These are phyloP conservation scores for Pittosporum tobira DNA, from an alignment of 129 eudicot species.

Conservation along the genomic window DNA sequence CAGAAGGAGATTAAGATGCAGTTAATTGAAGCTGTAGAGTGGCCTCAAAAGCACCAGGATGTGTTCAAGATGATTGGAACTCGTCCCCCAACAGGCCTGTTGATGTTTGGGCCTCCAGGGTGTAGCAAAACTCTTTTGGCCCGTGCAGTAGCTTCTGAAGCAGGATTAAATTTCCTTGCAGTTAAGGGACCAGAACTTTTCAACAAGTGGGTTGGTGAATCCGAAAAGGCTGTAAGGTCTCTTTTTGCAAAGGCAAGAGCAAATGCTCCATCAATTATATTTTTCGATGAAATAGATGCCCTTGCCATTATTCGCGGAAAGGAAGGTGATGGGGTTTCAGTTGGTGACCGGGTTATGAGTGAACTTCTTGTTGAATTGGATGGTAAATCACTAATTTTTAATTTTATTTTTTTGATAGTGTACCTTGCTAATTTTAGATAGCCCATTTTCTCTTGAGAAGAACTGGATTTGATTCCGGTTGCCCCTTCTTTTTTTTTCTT, in stretches of 20 bases:
- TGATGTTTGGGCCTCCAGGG: slow-evolving; percentile 97
- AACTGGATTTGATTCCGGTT: background rate
- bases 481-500: background rate
- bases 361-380: slow-evolving; percentile 95
- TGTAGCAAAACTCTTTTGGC: slow-evolving; percentile 98
- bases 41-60: slow-evolving; percentile 95
- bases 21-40: slow-evolving; percentile 83
- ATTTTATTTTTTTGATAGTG: too few relatives aligned
- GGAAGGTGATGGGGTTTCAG: slow-evolving; percentile 92
- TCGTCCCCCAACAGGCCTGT: slow-evolving; percentile 77
- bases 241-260: slow-evolving; percentile 90
- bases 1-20: slow-evolving; percentile 82
- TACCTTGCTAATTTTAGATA: too few relatives aligned
- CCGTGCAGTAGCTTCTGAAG: slow-evolving; percentile 93
- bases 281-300: slow-evolving; percentile 91
- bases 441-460: background rate
- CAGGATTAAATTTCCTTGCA: slow-evolving; percentile 87
- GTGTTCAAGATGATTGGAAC: slow-evolving; percentile 78
- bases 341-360: slow-evolving; percentile 87
- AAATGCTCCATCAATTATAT: slow-evolving; percentile 87
- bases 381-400: slow-evolving; percentile 46
- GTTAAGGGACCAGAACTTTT: slow-evolving; percentile 98
- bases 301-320: slow-evolving; percentile 81
- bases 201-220: slow-evolving; percentile 99
- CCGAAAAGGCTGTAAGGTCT: slow-evolving; percentile 91